Evolutionary conservation across 257 asterid genomes (phyloP).

Genomic region (Osmanthus fragrans): DNA sequence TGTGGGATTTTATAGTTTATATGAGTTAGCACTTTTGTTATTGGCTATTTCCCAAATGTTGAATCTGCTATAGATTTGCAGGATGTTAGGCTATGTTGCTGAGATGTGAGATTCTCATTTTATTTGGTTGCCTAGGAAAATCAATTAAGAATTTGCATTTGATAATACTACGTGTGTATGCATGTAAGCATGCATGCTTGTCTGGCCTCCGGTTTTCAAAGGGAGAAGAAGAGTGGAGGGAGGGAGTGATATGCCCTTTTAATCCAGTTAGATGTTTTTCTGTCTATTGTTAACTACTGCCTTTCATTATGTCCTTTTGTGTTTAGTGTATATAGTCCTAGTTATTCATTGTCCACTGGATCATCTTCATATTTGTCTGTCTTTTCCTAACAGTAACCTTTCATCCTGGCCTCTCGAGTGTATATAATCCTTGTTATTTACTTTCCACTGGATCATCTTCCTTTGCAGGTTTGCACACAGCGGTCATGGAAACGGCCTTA

Average conservation of each 20-base stretch:
- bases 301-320: not conserved
- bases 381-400: not conserved
- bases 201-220: not conserved
- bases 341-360: not conserved
- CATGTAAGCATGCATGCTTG: not conserved
- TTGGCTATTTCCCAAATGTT: not conserved
- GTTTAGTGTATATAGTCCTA: not conserved
- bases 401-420: not conserved
- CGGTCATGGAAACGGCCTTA: conserved; percentile 98
- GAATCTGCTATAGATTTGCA: not conserved
- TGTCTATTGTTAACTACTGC: not conserved
- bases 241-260: not conserved
- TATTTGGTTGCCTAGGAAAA: not conserved
- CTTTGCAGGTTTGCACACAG: conserved; percentile 87
- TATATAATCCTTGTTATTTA: not conserved
- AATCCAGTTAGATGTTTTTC: not conserved
- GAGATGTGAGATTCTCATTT: not conserved
- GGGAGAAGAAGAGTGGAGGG: not conserved
- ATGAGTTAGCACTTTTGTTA: not conserved
- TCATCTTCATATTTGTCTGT: no score
- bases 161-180: not conserved
- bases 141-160: not conserved
- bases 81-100: not conserved
- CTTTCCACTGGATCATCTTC: not conserved
- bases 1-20: not conserved